Evolutionary conservation across 331 rosid genomes (phyloP).

Genomic region (Malus hybrid): DNA sequence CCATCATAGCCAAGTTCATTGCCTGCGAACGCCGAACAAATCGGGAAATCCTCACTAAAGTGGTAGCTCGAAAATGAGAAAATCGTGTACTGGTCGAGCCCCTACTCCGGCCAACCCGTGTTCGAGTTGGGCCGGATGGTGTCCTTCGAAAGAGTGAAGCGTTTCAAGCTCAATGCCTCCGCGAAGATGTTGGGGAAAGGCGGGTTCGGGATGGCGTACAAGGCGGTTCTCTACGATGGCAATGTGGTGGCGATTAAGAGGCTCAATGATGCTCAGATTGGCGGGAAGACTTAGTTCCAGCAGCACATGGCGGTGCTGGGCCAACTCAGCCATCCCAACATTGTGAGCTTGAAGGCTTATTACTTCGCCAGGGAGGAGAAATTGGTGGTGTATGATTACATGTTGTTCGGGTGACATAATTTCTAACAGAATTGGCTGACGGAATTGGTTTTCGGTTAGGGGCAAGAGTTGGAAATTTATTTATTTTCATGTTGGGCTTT

Average conservation of each 20-base stretch:
- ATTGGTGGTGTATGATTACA: conserved; percentile 66
- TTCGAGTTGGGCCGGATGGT: conserved; percentile 73
- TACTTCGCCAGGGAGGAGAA: conserved; percentile 72
- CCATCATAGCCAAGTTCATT: conserved; percentile 45
- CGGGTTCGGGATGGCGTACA: conserved; percentile 70
- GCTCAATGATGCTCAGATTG: conserved; percentile 51
- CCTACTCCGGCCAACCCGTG: conserved; percentile 58
- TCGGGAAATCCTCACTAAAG: conserved; percentile 6
- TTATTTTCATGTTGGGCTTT: no score
- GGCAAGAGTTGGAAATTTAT: no score
- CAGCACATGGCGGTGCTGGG: conserved; percentile 73
- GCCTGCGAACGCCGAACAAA: conserved; percentile 20
- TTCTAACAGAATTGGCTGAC: no score
- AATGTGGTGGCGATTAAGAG: conserved; percentile 77
- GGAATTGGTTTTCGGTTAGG: no score
- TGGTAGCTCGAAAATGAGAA: conserved; percentile 36
- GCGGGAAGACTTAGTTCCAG: conserved; percentile 68
- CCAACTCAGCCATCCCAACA: conserved; percentile 34
- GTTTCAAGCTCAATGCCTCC: conserved; percentile 68
- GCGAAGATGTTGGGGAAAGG: conserved; percentile 93
- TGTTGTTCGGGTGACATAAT: conserved; percentile 47
- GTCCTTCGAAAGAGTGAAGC: conserved; percentile 65
- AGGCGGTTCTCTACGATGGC: conserved; percentile 84
- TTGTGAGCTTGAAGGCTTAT: conserved; percentile 62
- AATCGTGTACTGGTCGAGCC: conserved; percentile 83